Percentiles rank a stretch among this genome's conserved stretches.
phyloP scores from a whole-genome alignment of 2,329 filamentous ascomycete genomes.

The Macrophomina phaseolina region DNA sequence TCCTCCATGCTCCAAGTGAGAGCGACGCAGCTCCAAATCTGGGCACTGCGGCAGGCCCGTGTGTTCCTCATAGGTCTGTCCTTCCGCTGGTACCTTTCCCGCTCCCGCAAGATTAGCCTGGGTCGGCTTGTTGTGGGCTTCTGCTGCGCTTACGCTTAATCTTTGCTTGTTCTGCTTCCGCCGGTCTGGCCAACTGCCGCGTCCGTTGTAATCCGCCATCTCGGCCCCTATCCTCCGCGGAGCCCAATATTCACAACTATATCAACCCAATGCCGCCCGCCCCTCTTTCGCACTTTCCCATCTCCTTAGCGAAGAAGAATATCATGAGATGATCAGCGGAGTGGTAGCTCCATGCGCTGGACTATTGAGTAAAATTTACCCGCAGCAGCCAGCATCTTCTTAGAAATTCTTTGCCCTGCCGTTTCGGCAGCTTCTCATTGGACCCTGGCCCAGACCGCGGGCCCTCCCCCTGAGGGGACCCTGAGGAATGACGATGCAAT shows the following conservation, averaged over 20 bases:
- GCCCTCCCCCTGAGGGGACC: conserved; percentile 11
- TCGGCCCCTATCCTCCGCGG: neutral
- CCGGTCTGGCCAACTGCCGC: neutral
- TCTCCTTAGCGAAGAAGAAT: neutral
- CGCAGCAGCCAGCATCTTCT: neutral
- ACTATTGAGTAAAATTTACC: conserved; percentile 10
- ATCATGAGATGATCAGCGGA: conserved; percentile 21
- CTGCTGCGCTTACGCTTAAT: neutral
- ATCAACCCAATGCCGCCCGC: neutral
- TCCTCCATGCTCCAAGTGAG: neutral
- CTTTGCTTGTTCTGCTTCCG: neutral
- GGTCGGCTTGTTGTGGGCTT: neutral
- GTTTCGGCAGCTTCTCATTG: neutral
- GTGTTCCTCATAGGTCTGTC: neutral
- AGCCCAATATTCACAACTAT: conserved; percentile 3
- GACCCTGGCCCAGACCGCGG: conserved; percentile 3
- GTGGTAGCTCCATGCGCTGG: neutral
- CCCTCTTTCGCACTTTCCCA: neutral
- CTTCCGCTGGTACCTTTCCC: conserved; percentile 14
- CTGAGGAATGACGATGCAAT: conserved; percentile 12
- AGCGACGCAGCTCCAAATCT: too few relatives aligned
- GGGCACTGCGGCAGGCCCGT: neutral
- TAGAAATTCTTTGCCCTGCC: neutral
- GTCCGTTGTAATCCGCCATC: neutral
- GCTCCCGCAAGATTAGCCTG: conserved; percentile 23